Conservation (phyloP, 2,329 filamentous ascomycete species). For the Pseudocercospora pini-densiflorae region DNA sequence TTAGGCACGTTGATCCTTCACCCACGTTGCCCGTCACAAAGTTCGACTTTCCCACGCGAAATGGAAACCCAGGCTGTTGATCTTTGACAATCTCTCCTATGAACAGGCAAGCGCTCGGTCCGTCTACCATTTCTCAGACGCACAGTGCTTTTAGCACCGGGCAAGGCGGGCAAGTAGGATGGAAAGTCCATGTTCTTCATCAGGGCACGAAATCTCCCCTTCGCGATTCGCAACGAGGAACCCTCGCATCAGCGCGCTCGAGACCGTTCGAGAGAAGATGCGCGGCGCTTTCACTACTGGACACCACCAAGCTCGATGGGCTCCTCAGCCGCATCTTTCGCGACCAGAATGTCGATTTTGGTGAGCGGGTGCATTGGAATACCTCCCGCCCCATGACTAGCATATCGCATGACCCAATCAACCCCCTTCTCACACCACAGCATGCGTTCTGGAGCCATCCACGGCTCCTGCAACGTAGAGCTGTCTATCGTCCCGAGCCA, state of each 20-base stretch:
- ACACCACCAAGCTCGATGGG: neutral
- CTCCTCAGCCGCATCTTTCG: conserved; percentile 2
- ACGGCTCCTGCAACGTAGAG: conserved; percentile 21
- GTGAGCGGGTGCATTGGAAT: conserved; percentile 12
- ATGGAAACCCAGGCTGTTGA: conserved; percentile 5
- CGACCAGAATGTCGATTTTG: conserved; percentile 9
- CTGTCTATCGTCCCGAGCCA: conserved; percentile 27
- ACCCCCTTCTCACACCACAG: conserved; percentile 25
- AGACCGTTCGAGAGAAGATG: neutral
- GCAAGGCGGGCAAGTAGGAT: neutral
- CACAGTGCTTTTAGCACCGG: conserved; percentile 8
- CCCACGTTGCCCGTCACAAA: conserved; percentile 12
- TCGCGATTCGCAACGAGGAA: neutral
- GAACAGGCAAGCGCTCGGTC: conserved; percentile 10
- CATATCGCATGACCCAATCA: conserved; percentile 16
- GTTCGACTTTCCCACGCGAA: conserved; percentile 2
- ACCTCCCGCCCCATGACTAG: neutral
- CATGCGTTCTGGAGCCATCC: conserved; percentile 24
- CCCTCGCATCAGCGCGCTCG: neutral
- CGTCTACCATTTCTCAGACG: neutral
- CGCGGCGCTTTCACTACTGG: neutral
- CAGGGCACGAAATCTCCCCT: neutral
- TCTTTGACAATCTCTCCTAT: conserved; percentile 10
- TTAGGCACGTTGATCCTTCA: conserved; percentile 7
- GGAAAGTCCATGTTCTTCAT: neutral